Percentiles rank a stretch among this genome's conserved stretches.
Evolutionary conservation across 305 asterid species (phyloP).

Genomic region (Fraxinus baroniana): DNA sequence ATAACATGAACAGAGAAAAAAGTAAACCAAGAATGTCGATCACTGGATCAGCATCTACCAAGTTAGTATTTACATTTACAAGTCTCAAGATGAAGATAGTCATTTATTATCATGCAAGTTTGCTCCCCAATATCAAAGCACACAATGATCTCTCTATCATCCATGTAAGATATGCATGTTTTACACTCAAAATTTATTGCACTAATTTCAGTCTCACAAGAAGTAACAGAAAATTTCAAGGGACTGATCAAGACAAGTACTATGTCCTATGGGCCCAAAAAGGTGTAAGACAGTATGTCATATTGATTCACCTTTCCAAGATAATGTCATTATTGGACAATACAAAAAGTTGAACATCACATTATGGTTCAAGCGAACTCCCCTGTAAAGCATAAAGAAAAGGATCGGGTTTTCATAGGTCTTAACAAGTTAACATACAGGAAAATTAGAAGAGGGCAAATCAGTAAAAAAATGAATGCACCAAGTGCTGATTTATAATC

Average conservation of each 20-base stretch:
- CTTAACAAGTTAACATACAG: neutral
- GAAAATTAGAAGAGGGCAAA: neutral
- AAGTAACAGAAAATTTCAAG: neutral
- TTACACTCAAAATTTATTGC: neutral
- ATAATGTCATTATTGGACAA: neutral
- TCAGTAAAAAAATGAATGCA: neutral
- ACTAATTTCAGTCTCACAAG: neutral
- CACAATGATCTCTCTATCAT: neutral
- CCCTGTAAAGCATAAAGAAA: neutral
- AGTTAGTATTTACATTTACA: neutral
- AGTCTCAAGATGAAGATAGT: neutral
- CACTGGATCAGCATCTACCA: neutral
- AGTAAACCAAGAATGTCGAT: neutral
- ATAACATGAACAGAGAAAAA: neutral
- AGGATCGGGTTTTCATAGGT: neutral
- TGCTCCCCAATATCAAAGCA: neutral
- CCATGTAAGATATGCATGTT: neutral
- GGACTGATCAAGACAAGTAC: neutral
- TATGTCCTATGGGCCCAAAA: neutral
- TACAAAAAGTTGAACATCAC: neutral
- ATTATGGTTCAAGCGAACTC: neutral
- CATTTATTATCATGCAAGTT: neutral
- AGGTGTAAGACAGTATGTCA: neutral
- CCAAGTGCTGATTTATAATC: neutral
- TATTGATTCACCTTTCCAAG: neutral